Evolutionary conservation across 2,329 filamentous ascomycete genomes (phyloP), one percentile per base, ranked within the genome.

Genomic region (Xylariaceae sp.): DNA sequence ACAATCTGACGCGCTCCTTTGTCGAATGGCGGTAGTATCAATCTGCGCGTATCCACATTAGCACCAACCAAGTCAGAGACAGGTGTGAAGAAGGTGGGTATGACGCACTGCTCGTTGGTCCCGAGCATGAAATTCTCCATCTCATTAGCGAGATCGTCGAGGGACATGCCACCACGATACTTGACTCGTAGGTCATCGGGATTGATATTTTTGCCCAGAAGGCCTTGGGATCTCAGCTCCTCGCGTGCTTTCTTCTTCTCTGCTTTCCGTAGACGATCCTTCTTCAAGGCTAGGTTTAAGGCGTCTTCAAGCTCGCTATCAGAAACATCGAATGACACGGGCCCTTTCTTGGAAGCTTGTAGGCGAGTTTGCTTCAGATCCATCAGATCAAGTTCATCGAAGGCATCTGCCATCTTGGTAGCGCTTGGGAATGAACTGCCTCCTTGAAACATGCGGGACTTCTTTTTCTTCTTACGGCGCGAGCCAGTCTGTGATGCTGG

Each of bases 1-100:
- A 97, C 75, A 5, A 82, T 70, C 63, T 88, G 91, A 40, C 93
- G 84, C 32, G 84, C 78, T 36, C 77, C 68, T 50, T 89, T 88
- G 45, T 88, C 82, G 83, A 97, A 94, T 0, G 92, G 88, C 3
- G 92, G 88, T 20, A 97, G 72, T 4, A 81, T 71, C 5, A 93
- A 73, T 37, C 86, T 90, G n/a, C n/a, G n/a, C 29, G 16, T 23
- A 19, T 14, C 8, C 19, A 23, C 45, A 36, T 49, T 36, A 21
- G 27, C 17, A 16, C 32, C 20, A 35, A 20, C 35, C 21, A 35
- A 33, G 23, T 21, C 33, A 29, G 14, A 21, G 36, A 69, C 76
- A n/a, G n/a, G n/a, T n/a, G n/a, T n/a, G n/a, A n/a, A n/a, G n/a
- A n/a, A n/a, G n/a, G n/a, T n/a, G n/a, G n/a, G n/a, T n/a, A n/a